Base-by-base conservation (phyloP, 2,329 filamentous ascomycete genomes). In the Aspergillus puulaauensis region DNA sequence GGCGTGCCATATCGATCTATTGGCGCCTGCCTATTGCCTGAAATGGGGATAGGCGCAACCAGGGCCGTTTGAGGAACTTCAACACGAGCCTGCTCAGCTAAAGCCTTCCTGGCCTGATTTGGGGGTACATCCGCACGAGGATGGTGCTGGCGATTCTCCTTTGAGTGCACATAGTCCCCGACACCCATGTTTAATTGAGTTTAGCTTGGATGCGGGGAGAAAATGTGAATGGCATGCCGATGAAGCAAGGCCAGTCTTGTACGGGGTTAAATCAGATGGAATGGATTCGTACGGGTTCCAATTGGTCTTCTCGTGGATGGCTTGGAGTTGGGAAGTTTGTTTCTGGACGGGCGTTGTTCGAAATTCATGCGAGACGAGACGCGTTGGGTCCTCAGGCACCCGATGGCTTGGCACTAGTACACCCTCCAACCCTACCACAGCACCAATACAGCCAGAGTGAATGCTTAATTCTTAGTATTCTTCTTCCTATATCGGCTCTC, bases 81-180 rank as follows among this genome's bases (percentile, higher is more conserved):
- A 21, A 75, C 64, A 57, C 69, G 70, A 14, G 70, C 73, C 58
- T 72, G 68, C 33, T 73, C 73, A 12, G 72, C 72, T 57, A 71
- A 61, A 40, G 66, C 58, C 56, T 73, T 67, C 55, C 74, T 68
- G 17, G 68, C 63, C 56, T 68, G 68, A 33, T 60, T 66, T 23
- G 64, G 44, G 24, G 58, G 63, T 21, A 69, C 59, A 57, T 61
- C 64, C 41, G 61, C 58, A 17, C 61, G 52, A 50, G 68, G 63
- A 56, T 66, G 70, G 60, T 60, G 65, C 52, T 69, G 70, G 57
- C 66, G 68, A 47, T 64, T 68, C 62, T 74, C 70, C 63, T 70
- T 75, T 52, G 73, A 70, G 61, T 75, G 75, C 58, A 77, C 66
- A 66, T 75, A 77, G 59, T 77, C 75, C 55, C 73, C 74, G 52